A percentile compares a stretch with the other conserved stretches of the same genome.
These are phyloP conservation scores for Calonectria pteridis DNA, from an alignment of 2,329 filamentous ascomycete species.

Conservation along the genomic window DNA sequence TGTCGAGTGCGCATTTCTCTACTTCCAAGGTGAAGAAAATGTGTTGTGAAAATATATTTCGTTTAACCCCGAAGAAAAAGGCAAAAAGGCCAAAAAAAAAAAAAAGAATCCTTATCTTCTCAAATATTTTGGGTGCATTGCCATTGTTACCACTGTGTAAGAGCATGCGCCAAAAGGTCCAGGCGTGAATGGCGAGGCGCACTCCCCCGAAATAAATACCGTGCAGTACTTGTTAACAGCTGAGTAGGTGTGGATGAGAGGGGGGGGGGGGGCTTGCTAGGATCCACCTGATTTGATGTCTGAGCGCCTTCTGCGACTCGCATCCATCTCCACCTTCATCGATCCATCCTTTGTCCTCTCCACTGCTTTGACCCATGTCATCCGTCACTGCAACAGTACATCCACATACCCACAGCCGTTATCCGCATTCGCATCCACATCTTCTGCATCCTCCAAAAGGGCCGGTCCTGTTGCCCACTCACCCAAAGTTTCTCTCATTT, in stretches of 20 bases:
- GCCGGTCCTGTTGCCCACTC: not conserved
- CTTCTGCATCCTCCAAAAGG: slow-evolving; percentile 9
- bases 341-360: slow-evolving; percentile 6
- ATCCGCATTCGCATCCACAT: slow-evolving; percentile 15
- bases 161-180: not conserved
- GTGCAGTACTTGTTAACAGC: not conserved
- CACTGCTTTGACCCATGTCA: not conserved
- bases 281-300: slow-evolving; percentile 37
- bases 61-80: not conserved
- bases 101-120: not conserved
- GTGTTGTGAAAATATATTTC: not conserved
- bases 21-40: not conserved
- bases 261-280: slow-evolving; percentile 3
- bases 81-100: too few species aligned
- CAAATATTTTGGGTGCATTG: not conserved
- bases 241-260: not conserved
- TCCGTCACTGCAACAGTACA: not conserved
- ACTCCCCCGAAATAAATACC: not conserved
- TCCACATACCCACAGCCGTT: not conserved
- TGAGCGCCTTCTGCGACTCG: slow-evolving; percentile 27
- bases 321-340: slow-evolving; percentile 31
- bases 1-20: not conserved
- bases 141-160: not conserved
- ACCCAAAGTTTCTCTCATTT: not conserved
- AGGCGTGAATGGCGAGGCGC: too few species aligned